Percentiles rank a stretch among this genome's conserved stretches.
Evolutionary conservation across 176 grass and related monocot species (phyloP).

Genomic region (Dendrocalamus sinicus): DNA sequence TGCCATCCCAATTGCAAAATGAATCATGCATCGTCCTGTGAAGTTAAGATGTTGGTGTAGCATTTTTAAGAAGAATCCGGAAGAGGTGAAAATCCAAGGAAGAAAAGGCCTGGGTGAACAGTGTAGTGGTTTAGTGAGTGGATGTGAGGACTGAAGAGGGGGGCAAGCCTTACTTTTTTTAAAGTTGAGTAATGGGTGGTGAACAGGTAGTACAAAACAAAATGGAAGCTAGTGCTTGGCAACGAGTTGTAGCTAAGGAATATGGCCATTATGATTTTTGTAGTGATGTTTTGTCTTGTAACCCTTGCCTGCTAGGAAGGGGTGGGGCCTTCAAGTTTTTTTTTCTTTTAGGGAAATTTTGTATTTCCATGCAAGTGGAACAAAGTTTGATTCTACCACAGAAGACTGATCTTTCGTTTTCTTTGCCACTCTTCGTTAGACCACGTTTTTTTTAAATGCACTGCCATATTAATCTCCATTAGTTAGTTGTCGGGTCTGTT

Average conservation of each 20-base stretch:
- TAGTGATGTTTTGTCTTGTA: slow-evolving; percentile 47
- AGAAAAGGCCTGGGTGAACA: slow-evolving; percentile 28
- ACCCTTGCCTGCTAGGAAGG: slow-evolving; percentile 24
- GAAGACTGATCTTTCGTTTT: neutral
- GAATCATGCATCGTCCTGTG: neutral
- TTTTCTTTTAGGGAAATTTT: neutral
- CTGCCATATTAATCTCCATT: neutral
- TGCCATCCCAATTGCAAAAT: neutral
- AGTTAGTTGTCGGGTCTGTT: neutral
- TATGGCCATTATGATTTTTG: slow-evolving; percentile 47
- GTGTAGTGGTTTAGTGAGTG: slow-evolving; percentile 36
- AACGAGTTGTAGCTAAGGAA: slow-evolving; percentile 41
- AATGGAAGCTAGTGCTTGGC: slow-evolving; percentile 61
- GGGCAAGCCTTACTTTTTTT: slow-evolving; percentile 46
- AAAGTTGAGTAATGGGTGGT: slow-evolving; percentile 46
- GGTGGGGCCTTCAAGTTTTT: neutral
- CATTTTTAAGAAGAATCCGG: slow-evolving; percentile 48
- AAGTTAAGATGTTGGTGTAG: neutral
- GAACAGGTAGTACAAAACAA: slow-evolving; percentile 49
- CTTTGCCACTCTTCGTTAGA: neutral
- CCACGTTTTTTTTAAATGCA: neutral
- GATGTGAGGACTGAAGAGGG: slow-evolving; percentile 27
- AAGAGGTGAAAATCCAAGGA: slow-evolving; percentile 45
- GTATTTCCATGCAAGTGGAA: neutral
- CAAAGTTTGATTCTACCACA: neutral